A percentile compares a stretch with the other conserved stretches of the same genome.
phyloP scores from a whole-genome alignment of 352 stramenopile genomes.

The Phytophthora pini region DNA sequence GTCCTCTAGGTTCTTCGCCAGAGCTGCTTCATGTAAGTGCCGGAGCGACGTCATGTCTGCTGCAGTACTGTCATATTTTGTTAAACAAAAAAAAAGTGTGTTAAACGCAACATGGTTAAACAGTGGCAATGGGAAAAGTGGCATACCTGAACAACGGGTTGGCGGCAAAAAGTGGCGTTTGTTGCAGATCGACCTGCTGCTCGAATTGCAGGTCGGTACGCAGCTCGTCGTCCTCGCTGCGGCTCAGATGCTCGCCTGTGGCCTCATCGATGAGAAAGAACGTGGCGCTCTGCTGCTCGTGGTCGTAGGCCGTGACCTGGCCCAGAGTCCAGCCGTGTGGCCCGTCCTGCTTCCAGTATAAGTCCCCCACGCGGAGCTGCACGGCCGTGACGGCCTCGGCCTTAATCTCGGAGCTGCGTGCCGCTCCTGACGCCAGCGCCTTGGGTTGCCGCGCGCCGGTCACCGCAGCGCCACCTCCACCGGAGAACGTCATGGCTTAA shows the following conservation, averaged over 20 bases:
- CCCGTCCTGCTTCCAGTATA: constrained; percentile 86
- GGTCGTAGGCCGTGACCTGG: constrained; percentile 65
- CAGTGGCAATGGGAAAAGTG: constrained; percentile 18
- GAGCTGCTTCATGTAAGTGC: constrained; percentile 83
- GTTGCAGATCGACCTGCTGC: constrained; percentile 51
- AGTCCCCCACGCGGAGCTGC: constrained; percentile 67
- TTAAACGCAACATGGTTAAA: constrained; percentile 9
- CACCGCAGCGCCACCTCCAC: constrained; percentile 1
- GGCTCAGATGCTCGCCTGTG: constrained; percentile 55
- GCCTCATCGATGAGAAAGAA: constrained; percentile 70
- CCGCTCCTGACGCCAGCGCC: constrained; percentile 1
- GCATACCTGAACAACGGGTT: constrained; percentile 73
- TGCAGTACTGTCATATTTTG: constrained; percentile 45
- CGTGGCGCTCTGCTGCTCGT: constrained; percentile 36
- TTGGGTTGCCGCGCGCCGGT: constrained; percentile 15
- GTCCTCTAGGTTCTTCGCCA: constrained; percentile 91
- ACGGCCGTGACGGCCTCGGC: constrained; percentile 19
- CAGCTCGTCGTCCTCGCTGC: constrained; percentile 13
- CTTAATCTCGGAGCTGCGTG: constrained; percentile 19
- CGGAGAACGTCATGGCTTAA: constrained; percentile 24
- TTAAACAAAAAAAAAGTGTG: constrained; percentile 5
- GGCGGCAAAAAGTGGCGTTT: constrained; percentile 63
- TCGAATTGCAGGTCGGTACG: constrained; percentile 23
- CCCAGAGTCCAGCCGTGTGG: constrained; percentile 69
- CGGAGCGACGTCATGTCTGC: constrained; percentile 87